Conservation (phyloP, 805 yeast species). For the Wickerhamomyces chaumierensis region DNA sequence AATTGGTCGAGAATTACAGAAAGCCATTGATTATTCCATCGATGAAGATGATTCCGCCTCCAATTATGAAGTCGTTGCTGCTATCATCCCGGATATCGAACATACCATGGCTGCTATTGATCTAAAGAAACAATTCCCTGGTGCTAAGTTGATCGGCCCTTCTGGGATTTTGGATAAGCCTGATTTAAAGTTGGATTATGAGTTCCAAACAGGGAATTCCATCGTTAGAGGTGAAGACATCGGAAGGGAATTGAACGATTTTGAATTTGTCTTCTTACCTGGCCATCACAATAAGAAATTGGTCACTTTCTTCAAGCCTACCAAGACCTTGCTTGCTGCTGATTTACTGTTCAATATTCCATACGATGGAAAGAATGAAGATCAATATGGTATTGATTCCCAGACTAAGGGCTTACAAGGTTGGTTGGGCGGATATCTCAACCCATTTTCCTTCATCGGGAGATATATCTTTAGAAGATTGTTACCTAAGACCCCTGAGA, state of each 20-base stretch:
- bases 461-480: slow-evolving; percentile 18
- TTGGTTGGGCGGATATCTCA: slow-evolving; percentile 27
- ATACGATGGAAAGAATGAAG: slow-evolving; percentile 36
- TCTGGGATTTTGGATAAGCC: slow-evolving; percentile 25
- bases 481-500: slow-evolving; percentile 8
- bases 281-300: slow-evolving; percentile 49
- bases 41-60: slow-evolving; percentile 20
- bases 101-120: slow-evolving; percentile 54
- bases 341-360: slow-evolving; percentile 54
- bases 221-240: slow-evolving; percentile 23
- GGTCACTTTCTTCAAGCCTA: slow-evolving; percentile 33
- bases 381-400: slow-evolving; percentile 29
- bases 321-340: slow-evolving; percentile 43
- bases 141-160: slow-evolving; percentile 42
- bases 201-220: slow-evolving; percentile 27
- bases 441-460: slow-evolving; percentile 30
- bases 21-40: slow-evolving; percentile 25
- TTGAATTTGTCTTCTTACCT: slow-evolving; percentile 48
- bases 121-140: slow-evolving; percentile 39
- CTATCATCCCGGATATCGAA: slow-evolving; percentile 52
- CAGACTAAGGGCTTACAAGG: slow-evolving; percentile 35
- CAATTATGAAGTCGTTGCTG: slow-evolving; percentile 30
- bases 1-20: slow-evolving; percentile 32
- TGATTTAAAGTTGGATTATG: slow-evolving; percentile 27
- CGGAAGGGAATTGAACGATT: slow-evolving; percentile 29